Base-by-base conservation (phyloP, 2,329 filamentous ascomycete species). In the Stagonosporopsis cucurbitacearum region DNA sequence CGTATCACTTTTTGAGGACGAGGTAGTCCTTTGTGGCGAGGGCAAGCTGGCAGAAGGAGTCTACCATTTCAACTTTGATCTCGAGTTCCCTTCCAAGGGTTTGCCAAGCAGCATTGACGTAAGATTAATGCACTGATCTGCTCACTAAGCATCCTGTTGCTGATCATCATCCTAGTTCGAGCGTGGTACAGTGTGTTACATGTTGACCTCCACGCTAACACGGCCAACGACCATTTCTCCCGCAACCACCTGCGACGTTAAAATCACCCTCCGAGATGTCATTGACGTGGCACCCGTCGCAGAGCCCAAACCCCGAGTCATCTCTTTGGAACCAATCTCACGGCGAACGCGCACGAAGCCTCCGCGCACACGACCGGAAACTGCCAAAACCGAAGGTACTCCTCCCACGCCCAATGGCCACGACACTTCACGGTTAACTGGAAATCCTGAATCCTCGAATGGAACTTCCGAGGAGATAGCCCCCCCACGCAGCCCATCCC, bases 61-160 rank as follows among this genome's bases (percentile, higher is more conserved):
- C 64, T 94, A 92, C 70, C 87, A 92, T 73, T 95, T 95, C 74
- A 87, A 89, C 57, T 92, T 91, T 65, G 86, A 91, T 67, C 77
- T 91, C 59, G 79, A 88, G 53, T 91, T 92, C 63, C 88, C 89
- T 2, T 80, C 83, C 45, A 84, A 86, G 65, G 84, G 84, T 5
- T 77, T 95, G 55, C 91, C 91, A n/a, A 96, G 91, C 76, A 97
- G 94, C 74, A 94, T 99, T 70, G 93, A 96, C 78, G 94, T 97
- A 84, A 71, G 90, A 63, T 36, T 17, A 54, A 50, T 55, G 44
- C 50, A 36, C 43, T 33, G 5, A 40, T 39, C 19, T 44, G 35
- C 49, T 42, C 56, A 62, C 36, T 48, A 42, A 46, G 22, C 30
- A 39, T 53, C 26, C 42, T 55, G 28, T 39, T 36, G 54, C 62